Conservation (phyloP, 441 rosid genomes). For the Adansonia madagascariensis region DNA sequence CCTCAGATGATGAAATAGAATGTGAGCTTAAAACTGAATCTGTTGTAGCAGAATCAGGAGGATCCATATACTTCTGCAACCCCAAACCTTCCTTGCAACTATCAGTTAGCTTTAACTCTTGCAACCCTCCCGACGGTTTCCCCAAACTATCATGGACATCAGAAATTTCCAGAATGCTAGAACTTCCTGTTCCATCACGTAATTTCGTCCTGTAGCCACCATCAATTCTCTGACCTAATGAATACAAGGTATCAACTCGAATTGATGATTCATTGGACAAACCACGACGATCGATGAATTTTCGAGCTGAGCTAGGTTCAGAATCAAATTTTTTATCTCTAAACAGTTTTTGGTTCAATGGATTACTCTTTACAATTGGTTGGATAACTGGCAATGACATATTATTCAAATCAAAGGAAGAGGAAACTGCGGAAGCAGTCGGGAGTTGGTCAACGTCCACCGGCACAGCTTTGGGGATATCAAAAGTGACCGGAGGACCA, state of each 20-base stretch:
- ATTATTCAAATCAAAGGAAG: slow-evolving; percentile 32
- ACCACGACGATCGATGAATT: slow-evolving; percentile 23
- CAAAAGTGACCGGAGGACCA: slow-evolving; percentile 46
- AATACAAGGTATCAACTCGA: slow-evolving; percentile 34
- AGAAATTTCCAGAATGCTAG: slow-evolving; percentile 3
- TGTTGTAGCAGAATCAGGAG: slow-evolving; percentile 36
- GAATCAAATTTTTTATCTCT: slow-evolving; percentile 32
- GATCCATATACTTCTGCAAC: slow-evolving; percentile 37
- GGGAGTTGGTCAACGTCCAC: slow-evolving; percentile 58
- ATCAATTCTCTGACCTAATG: slow-evolving; percentile 22
- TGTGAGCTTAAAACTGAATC: slow-evolving; percentile 39
- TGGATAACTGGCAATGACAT: slow-evolving; percentile 50
- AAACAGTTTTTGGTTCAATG: slow-evolving; percentile 26
- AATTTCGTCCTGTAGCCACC: slow-evolving; percentile 16
- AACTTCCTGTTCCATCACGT: slow-evolving; percentile 16
- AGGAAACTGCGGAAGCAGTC: slow-evolving; percentile 41
- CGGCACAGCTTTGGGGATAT: slow-evolving; percentile 53
- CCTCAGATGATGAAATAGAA: slow-evolving; percentile 45
- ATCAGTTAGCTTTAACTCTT: slow-evolving; percentile 23
- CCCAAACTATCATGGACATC: slow-evolving; percentile 26
- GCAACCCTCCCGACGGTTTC: slow-evolving; percentile 29
- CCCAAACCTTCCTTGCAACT: slow-evolving; percentile 23
- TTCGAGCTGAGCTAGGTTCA: slow-evolving; percentile 10
- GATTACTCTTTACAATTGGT: slow-evolving; percentile 42
- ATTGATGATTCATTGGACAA: slow-evolving; percentile 30